These are phyloP conservation scores for Ophiosphaerella herpotricha DNA, from an alignment of 2,329 filamentous ascomycete species.

Conservation along the genomic window DNA sequence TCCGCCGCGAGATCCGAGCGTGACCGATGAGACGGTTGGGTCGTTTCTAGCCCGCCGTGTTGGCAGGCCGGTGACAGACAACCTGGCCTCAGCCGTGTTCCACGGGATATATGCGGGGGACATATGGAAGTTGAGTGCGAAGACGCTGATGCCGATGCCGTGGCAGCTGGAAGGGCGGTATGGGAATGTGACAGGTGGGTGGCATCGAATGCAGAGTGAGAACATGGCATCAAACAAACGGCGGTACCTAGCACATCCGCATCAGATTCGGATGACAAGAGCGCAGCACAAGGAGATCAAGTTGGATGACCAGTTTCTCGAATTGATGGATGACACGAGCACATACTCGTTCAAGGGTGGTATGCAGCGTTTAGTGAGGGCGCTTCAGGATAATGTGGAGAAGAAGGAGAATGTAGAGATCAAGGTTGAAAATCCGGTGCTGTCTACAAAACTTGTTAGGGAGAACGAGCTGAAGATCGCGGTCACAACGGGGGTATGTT, in stretches of 20 bases:
- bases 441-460: constrained; percentile 20
- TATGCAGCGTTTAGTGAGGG: constrained; percentile 46
- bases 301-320: constrained; percentile 39
- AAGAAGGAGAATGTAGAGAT: constrained; percentile 48
- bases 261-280: constrained; percentile 20
- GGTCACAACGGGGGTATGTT: constrained; percentile 31
- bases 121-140: constrained; percentile 76
- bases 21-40: constrained; percentile 72
- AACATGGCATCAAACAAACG: too few relatives aligned
- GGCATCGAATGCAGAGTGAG: constrained; percentile 23
- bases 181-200: constrained; percentile 36
- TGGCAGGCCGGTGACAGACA: constrained; percentile 64
- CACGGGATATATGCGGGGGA: constrained; percentile 96
- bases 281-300: constrained; percentile 44
- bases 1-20: constrained; percentile 35
- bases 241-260: constrained; percentile 15
- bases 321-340: constrained; percentile 38
- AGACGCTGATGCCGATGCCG: constrained; percentile 61
- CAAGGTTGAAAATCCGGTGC: constrained; percentile 39
- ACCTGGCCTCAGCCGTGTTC: constrained; percentile 72
- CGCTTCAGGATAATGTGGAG: constrained; percentile 44
- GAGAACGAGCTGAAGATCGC: constrained; percentile 21
- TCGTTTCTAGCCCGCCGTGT: constrained; percentile 65
- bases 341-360: constrained; percentile 54
- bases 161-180: constrained; percentile 56